phyloP scores from a whole-genome alignment of 352 stramenopile species.

The Globisporangium solare region DNA sequence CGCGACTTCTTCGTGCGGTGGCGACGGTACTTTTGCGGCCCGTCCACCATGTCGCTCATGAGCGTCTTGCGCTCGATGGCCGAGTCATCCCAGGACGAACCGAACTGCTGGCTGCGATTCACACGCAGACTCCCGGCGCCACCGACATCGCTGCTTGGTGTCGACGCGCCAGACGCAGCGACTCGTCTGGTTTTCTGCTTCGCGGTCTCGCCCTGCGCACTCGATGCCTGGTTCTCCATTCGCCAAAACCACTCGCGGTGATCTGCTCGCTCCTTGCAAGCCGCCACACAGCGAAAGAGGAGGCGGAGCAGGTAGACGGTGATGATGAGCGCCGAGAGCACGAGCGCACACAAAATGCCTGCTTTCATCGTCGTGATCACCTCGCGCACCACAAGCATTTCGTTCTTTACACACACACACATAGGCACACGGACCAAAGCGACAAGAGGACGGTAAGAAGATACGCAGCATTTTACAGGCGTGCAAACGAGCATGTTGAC shows the following conservation, averaged over 20 bases:
- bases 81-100: conserved; percentile 70
- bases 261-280: conserved; percentile 67
- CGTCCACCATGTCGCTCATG: conserved; percentile 49
- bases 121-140: conserved; percentile 34
- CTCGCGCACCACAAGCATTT: conserved; percentile 73
- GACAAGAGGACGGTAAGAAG: conserved; percentile 1
- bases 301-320: conserved; percentile 65
- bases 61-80: conserved; percentile 78
- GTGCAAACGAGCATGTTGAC: neutral
- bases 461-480: neutral
- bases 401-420: conserved; percentile 31
- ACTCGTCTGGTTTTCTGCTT: conserved; percentile 5
- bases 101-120: conserved; percentile 74
- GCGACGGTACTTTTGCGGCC: conserved; percentile 29
- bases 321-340: conserved; percentile 69
- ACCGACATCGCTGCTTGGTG: conserved; percentile 7
- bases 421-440: neutral
- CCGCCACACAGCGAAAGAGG: conserved; percentile 62
- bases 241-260: conserved; percentile 76
- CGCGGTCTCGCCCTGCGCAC: conserved; percentile 11
- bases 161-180: neutral
- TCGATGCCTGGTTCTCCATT: conserved; percentile 28
- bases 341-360: conserved; percentile 66
- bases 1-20: conserved; percentile 29
- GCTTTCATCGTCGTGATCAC: conserved; percentile 88